Base-by-base conservation (phyloP, 2,329 filamentous ascomycete genomes). In the Botrytis byssoidea region DNA sequence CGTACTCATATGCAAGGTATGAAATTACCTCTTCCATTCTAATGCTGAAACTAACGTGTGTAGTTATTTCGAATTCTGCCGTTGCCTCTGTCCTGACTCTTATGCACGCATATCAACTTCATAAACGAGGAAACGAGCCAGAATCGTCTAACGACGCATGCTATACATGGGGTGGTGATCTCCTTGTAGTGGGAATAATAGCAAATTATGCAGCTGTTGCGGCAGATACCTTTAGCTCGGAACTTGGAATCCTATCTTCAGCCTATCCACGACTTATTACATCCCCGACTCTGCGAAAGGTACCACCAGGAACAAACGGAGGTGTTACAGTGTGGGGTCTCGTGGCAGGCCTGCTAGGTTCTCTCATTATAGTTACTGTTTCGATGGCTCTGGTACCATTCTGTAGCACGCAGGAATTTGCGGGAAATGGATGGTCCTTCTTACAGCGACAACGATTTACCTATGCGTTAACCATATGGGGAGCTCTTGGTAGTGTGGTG, bases 171-270 rank as follows among this genome's bases (percentile, higher is more conserved):
- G 85, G 85, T 67, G 90, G 90, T 51, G 90, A 91, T 78, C 81
- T 92, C 8, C 84, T 91, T 6, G 84, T 91, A 18, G 80, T 92
- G 32, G 90, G 90, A 20, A 90, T 92, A 77, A 88, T 92, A 77
- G 89, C 90, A 60, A 95, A 97, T 84, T 99, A 99, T 80, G 95
- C 94, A 40, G 93, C 93, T 67, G 94, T 97, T 16, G 90, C 94
- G 32, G 93, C 95, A 68, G 96, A 99, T 82, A 99, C 96, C 0
- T 96, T 98, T 82, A 95, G 93, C 73, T 97, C 94, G 18, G 96
- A 99, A 84, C 90, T 99, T 32, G 96, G 96, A 22, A 99, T 99
- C 73, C 86, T 99, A 20, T 92, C 95, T 10, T 89, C 87, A 74
- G 87, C 87, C 37, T 85, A 89, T 63, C 96, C 96, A 14, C 90